phyloP scores from a whole-genome alignment of 768 basidiomycete species.

The Tricholoma terreum region DNA sequence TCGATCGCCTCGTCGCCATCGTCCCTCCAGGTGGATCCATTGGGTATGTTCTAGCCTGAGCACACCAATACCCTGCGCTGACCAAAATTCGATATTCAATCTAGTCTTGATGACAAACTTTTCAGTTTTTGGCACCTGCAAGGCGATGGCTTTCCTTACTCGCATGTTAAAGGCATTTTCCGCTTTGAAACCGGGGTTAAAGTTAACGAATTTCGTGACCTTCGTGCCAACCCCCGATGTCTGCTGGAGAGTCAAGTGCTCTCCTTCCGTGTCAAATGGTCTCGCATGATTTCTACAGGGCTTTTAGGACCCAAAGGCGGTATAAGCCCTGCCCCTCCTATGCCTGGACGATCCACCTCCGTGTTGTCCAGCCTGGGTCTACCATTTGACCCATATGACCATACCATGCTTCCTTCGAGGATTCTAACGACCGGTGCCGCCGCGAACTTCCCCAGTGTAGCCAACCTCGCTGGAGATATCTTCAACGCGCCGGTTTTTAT shows the following conservation, averaged over 20 bases:
- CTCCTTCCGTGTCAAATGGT: constrained; percentile 81
- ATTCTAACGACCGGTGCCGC: constrained; percentile 76
- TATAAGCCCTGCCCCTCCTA: constrained; percentile 33
- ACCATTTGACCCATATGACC: constrained; percentile 78
- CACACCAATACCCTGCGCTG: constrained; percentile 4
- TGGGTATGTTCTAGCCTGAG: constrained; percentile 48
- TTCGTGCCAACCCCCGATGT: constrained; percentile 85
- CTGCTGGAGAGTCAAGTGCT: constrained; percentile 80
- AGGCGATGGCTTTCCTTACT: constrained; percentile 69
- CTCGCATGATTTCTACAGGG: constrained; percentile 66
- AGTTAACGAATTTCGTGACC: constrained; percentile 84
- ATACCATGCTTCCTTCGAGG: constrained; percentile 58
- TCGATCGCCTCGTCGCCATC: constrained; percentile 81
- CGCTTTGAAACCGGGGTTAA: constrained; percentile 88
- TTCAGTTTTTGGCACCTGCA: constrained; percentile 90
- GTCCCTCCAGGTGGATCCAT: constrained; percentile 90
- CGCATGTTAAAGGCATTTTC: constrained; percentile 81
- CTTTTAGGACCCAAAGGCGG: constrained; percentile 50
- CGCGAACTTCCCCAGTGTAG: constrained; percentile 79
- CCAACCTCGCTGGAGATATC: constrained; percentile 76
- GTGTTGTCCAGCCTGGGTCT: constrained; percentile 53
- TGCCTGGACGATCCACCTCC: constrained; percentile 23
- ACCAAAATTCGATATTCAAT: background rate
- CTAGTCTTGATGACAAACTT: constrained; percentile 85
- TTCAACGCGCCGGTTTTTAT: constrained; percentile 82